phyloP scores from a whole-genome alignment of 1,284 basidiomycete genomes.

The Naganishia liquefaciens region DNA sequence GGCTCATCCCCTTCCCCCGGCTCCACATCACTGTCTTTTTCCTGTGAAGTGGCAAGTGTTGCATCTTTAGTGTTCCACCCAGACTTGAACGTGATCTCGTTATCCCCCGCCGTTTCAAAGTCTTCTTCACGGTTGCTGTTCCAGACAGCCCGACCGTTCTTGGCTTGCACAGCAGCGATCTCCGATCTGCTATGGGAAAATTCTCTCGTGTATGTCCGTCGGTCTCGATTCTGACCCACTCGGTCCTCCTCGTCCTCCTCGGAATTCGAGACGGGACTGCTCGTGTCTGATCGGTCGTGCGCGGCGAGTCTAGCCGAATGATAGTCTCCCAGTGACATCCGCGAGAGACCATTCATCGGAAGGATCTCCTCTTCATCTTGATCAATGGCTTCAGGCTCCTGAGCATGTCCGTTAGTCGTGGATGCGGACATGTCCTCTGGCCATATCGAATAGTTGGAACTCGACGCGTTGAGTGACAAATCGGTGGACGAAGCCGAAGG shows the following conservation, averaged over 20 bases:
- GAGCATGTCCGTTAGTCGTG: neutral
- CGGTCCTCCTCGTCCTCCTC: constrained; percentile 18
- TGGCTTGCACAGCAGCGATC: neutral
- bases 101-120: neutral
- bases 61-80: neutral
- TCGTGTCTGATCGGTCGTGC: constrained; percentile 11
- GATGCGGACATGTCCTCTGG: constrained; percentile 8
- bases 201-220: neutral
- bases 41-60: too few species aligned
- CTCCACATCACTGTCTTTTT: neutral
- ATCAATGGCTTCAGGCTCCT: neutral
- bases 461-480: neutral
- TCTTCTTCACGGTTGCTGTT: constrained; percentile 2
- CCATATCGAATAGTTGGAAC: constrained; percentile 26
- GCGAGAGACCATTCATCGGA: neutral
- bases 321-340: constrained; percentile 15
- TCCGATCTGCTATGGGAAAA: neutral
- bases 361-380: neutral
- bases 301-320: constrained; percentile 11
- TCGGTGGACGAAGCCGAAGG: neutral
- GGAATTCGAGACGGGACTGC: constrained; percentile 14
- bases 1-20: neutral
- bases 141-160: neutral
- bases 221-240: neutral
- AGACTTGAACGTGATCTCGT: neutral